Percentiles rank a stretch among this genome's conserved stretches.
Conservation (phyloP, 345 rosid genomes). For the Syzygium oleosum region DNA sequence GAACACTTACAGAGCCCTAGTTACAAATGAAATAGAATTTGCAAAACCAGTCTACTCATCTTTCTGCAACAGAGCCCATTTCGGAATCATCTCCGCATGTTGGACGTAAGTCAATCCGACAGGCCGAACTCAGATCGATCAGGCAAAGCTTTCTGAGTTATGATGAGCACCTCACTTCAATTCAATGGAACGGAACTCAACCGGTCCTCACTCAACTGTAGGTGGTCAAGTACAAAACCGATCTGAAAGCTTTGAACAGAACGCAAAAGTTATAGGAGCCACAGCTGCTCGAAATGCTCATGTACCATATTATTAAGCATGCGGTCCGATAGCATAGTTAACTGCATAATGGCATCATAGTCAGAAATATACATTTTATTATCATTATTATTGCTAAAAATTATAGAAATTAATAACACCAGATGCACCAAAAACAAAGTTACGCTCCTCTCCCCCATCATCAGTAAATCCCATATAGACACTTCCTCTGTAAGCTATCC, state of each 20-base stretch:
- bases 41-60: background rate
- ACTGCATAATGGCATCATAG: background rate
- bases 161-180: background rate
- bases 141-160: background rate
- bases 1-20: background rate
- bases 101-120: background rate
- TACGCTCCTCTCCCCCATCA: background rate
- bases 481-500: background rate
- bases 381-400: background rate
- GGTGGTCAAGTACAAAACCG: background rate
- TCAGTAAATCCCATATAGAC: background rate
- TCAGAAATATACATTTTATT: background rate
- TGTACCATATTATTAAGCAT: background rate
- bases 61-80: background rate
- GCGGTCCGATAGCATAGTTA: background rate
- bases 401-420: background rate
- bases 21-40: background rate
- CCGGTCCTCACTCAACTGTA: background rate
- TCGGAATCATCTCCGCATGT: background rate
- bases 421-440: background rate
- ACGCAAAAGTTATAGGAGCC: background rate
- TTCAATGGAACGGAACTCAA: background rate
- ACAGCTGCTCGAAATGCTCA: background rate
- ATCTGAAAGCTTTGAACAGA: background rate
- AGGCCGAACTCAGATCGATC: background rate